A percentile compares a stretch with the other conserved stretches of the same genome.
These are phyloP conservation scores for Yamadazyma takamatsuzukensis DNA, from an alignment of 805 yeast genomes.

Conservation along the genomic window DNA sequence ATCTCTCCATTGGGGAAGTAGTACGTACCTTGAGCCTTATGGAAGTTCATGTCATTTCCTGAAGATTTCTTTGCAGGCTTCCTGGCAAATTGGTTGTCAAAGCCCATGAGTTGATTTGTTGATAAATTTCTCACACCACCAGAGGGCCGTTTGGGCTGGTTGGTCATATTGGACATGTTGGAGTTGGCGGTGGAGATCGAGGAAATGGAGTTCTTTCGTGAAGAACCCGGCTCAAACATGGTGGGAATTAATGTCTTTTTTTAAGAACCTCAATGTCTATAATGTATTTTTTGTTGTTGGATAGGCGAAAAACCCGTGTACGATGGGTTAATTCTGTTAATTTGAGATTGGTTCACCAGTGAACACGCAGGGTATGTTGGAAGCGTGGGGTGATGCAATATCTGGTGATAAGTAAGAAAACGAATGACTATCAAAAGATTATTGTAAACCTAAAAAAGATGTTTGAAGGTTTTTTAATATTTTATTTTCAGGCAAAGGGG, in stretches of 20 bases:
- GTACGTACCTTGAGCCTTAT: conserved; percentile 21
- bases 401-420: too few relatives aligned
- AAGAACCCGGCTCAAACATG: conserved; percentile 5
- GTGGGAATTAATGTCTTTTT: background rate
- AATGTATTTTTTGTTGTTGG: too few relatives aligned
- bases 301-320: too few relatives aligned
- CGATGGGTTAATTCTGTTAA: too few relatives aligned
- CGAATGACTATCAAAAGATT: too few relatives aligned
- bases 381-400: too few relatives aligned
- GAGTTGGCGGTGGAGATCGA: conserved; percentile 22
- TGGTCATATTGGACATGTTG: conserved; percentile 4
- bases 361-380: too few relatives aligned
- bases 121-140: conserved; percentile 24
- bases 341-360: too few relatives aligned
- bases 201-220: conserved; percentile 31
- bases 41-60: conserved; percentile 3
- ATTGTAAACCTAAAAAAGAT: too few relatives aligned
- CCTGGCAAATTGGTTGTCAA: conserved; percentile 39
- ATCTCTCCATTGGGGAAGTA: conserved; percentile 55
- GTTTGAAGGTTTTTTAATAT: too few relatives aligned
- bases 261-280: too few relatives aligned
- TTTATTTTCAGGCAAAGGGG: too few relatives aligned
- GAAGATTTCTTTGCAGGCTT: conserved; percentile 26
- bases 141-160: background rate
- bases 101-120: conserved; percentile 34